Evolutionary conservation across 129 eudicot species (phyloP).

Genomic region (Ambrosia trifida): DNA sequence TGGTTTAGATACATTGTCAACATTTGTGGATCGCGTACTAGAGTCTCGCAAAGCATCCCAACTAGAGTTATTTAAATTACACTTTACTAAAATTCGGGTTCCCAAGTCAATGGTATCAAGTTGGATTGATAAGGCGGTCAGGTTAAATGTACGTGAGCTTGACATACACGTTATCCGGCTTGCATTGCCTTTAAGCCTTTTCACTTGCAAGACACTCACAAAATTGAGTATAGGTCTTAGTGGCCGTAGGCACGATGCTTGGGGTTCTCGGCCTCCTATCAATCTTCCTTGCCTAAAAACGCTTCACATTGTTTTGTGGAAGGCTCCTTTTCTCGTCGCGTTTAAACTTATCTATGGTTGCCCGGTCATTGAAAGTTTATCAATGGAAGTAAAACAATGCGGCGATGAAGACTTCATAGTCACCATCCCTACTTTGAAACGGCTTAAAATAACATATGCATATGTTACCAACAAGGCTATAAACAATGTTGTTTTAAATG

Average conservation of each 20-base stretch:
- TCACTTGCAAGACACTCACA: neutral
- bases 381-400: neutral
- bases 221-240: neutral
- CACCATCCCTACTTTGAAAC: constrained; percentile 1
- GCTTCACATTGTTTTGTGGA: neutral
- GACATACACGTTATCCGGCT: neutral
- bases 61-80: neutral
- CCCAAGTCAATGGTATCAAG: neutral
- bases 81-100: neutral
- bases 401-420: neutral
- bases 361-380: neutral
- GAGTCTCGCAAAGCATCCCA: neutral
- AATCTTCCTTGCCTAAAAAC: neutral
- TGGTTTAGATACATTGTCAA: neutral
- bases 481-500: neutral
- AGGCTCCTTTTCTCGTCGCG: neutral
- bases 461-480: neutral
- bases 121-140: neutral
- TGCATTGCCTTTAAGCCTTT: neutral
- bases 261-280: neutral
- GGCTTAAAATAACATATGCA: neutral
- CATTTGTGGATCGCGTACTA: neutral
- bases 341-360: neutral
- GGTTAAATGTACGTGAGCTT: neutral
- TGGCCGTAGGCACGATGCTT: neutral